Conservation (phyloP, 306 rosid species). For the Inga leiocalycina region DNA sequence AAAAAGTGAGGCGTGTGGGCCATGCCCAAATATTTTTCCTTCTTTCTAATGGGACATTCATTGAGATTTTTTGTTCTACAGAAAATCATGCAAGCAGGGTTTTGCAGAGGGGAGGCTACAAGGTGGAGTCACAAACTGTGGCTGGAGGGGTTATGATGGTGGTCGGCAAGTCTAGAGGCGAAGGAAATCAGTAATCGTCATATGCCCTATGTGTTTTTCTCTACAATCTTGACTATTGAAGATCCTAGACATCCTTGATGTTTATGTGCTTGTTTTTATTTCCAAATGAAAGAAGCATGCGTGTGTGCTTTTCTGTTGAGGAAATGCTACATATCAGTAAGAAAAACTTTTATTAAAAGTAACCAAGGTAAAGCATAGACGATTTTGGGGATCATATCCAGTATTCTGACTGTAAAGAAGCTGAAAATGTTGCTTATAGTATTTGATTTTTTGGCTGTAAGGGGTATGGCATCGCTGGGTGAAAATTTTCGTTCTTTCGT, state of each 20-base stretch:
- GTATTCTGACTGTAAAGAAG: background rate
- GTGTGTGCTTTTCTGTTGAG: background rate
- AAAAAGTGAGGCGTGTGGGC: slow-evolving; percentile 49
- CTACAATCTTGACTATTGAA: background rate
- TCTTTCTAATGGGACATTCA: slow-evolving; percentile 38
- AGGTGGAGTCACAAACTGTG: too few relatives aligned
- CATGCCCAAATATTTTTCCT: slow-evolving; percentile 9
- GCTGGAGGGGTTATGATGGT: too few relatives aligned
- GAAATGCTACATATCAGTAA: background rate
- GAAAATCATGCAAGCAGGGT: too few relatives aligned
- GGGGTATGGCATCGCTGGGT: slow-evolving; percentile 12
- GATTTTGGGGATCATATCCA: background rate
- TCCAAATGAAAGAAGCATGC: slow-evolving; percentile 17
- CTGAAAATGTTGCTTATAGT: background rate
- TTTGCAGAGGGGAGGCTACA: too few relatives aligned
- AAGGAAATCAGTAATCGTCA: slow-evolving; percentile 67
- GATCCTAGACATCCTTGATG: slow-evolving; percentile 1
- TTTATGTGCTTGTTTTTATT: slow-evolving; percentile 34
- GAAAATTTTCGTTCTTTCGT: background rate
- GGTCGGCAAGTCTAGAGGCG: slow-evolving; percentile 81
- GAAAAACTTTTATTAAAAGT: background rate
- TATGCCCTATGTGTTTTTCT: slow-evolving; percentile 3
- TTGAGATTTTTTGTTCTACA: background rate
- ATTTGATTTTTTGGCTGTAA: background rate
- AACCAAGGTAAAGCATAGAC: background rate